phyloP scores from a whole-genome alignment of 108 stramenopile genomes.

The Craspedostauros australis region DNA sequence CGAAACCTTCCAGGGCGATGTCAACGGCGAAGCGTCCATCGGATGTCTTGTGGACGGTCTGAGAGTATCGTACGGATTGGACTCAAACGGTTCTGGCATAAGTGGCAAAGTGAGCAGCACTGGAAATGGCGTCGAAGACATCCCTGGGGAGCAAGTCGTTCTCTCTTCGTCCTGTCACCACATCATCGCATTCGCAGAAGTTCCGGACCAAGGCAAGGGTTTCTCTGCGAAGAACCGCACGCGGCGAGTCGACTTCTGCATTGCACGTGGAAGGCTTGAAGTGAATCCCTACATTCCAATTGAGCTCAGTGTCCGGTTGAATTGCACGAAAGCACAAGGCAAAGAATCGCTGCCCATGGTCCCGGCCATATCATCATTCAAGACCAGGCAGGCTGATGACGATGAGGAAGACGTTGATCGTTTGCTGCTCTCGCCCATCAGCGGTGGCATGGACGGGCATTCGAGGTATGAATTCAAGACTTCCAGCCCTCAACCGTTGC shows the following conservation, averaged over 20 bases:
- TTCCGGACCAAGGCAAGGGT: conserved; percentile 9
- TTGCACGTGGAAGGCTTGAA: conserved; percentile 22
- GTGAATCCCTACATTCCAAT: conserved; percentile 28
- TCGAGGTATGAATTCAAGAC: conserved; percentile 29
- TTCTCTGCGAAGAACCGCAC: conserved; percentile 4
- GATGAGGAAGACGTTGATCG: conserved; percentile 44
- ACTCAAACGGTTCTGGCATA: too few species aligned
- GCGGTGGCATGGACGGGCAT: conserved; percentile 14
- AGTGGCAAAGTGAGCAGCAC: too few species aligned
- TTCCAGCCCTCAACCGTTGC: conserved; percentile 51
- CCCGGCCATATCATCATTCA: conserved; percentile 64
- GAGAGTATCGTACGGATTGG: too few species aligned
- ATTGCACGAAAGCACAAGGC: not conserved
- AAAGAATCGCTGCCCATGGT: conserved; percentile 51
- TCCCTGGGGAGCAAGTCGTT: too few species aligned
- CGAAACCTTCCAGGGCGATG: too few species aligned
- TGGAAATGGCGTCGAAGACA: too few species aligned
- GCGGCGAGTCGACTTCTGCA: conserved; percentile 15
- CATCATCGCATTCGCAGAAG: conserved; percentile 9
- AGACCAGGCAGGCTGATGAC: conserved; percentile 69
- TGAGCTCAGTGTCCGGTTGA: conserved; percentile 4
- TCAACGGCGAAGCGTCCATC: too few species aligned
- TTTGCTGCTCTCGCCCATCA: conserved; percentile 4
- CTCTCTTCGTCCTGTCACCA: conserved; percentile 7
- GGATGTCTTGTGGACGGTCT: too few species aligned